Percentiles rank a stretch among this genome's conserved stretches.
Evolutionary conservation across 208 protist species (phyloP).

Genomic region (Novymonas esmeraldas): DNA sequence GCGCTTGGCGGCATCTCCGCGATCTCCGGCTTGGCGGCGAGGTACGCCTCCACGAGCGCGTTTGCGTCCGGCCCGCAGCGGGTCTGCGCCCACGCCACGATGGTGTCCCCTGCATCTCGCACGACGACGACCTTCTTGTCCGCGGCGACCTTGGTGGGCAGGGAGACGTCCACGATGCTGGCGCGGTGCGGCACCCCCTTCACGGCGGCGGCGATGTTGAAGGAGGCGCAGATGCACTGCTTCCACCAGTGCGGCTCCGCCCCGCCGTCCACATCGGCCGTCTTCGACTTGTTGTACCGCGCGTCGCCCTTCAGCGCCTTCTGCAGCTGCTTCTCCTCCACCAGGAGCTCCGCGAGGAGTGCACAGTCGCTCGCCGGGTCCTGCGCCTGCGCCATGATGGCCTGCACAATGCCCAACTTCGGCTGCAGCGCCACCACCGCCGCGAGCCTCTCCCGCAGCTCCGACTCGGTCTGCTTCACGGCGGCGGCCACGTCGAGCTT

Average conservation of each 20-base stretch:
- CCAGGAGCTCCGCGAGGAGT: slow-evolving; percentile 61
- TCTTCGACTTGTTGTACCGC: slow-evolving; percentile 61
- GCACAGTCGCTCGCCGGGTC: slow-evolving; percentile 39
- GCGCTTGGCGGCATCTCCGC: slow-evolving; percentile 24
- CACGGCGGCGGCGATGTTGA: slow-evolving; percentile 71
- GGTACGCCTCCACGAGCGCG: slow-evolving; percentile 31
- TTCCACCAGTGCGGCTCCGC: slow-evolving; percentile 59
- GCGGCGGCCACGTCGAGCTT: slow-evolving; percentile 30
- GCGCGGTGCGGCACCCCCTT: slow-evolving; percentile 42
- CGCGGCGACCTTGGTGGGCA: slow-evolving; percentile 34
- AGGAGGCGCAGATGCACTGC: slow-evolving; percentile 60
- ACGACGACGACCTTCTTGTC: slow-evolving; percentile 69
- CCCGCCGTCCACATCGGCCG: slow-evolving; percentile 47
- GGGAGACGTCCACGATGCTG: slow-evolving; percentile 46
- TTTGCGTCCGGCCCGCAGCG: slow-evolving; percentile 35
- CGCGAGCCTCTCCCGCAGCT: slow-evolving; percentile 55
- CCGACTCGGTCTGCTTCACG: slow-evolving; percentile 48
- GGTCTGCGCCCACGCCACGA: slow-evolving; percentile 65
- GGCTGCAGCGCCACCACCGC: slow-evolving; percentile 61
- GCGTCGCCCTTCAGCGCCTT: slow-evolving; percentile 57
- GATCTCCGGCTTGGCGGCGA: slow-evolving; percentile 32
- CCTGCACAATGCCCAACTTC: slow-evolving; percentile 35
- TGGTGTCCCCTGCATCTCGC: slow-evolving; percentile 13
- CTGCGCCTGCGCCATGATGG: slow-evolving; percentile 57
- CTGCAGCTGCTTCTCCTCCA: slow-evolving; percentile 66